These are phyloP conservation scores for Salmacisia buchloeana DNA, from an alignment of 1,284 basidiomycete species.

Conservation along the genomic window DNA sequence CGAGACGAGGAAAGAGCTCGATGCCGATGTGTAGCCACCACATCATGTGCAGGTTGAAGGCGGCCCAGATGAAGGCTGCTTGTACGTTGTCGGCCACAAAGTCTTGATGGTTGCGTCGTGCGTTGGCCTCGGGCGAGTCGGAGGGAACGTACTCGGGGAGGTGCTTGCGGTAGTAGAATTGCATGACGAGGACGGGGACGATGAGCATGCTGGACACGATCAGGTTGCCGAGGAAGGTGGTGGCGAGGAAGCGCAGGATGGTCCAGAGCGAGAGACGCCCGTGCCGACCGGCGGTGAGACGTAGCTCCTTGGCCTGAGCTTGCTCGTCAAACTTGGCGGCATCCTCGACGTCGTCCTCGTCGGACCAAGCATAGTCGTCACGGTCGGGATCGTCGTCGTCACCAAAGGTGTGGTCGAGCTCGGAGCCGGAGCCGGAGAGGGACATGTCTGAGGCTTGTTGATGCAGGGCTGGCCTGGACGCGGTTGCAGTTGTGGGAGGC, in stretches of 20 bases:
- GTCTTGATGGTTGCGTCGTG: conserved; percentile 17
- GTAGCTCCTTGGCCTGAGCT: conserved; percentile 25
- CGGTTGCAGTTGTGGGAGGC: not conserved
- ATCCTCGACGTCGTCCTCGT: conserved; percentile 41
- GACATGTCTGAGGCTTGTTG: conserved; percentile 3
- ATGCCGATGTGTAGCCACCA: conserved; percentile 45
- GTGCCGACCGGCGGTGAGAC: conserved; percentile 10
- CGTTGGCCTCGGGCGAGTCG: conserved; percentile 14
- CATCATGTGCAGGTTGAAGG: conserved; percentile 41
- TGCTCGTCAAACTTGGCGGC: conserved; percentile 28
- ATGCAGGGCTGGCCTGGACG: not conserved
- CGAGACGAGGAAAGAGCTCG: conserved; percentile 37
- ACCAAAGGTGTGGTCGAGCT: conserved; percentile 24
- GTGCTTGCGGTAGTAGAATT: conserved; percentile 33
- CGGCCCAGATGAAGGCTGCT: conserved; percentile 48
- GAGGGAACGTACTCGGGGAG: not conserved
- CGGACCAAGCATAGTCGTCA: conserved; percentile 46
- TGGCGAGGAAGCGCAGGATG: conserved; percentile 32
- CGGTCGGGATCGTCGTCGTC: conserved; percentile 22
- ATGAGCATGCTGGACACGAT: conserved; percentile 33
- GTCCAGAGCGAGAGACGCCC: conserved; percentile 32
- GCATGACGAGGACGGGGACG: conserved; percentile 40
- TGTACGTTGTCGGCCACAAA: conserved; percentile 44
- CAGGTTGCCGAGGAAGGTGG: conserved; percentile 43
- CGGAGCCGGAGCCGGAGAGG: conserved; percentile 9